Conservation (phyloP, 208 protist species). For the Trypanosoma cruzi region DNA sequence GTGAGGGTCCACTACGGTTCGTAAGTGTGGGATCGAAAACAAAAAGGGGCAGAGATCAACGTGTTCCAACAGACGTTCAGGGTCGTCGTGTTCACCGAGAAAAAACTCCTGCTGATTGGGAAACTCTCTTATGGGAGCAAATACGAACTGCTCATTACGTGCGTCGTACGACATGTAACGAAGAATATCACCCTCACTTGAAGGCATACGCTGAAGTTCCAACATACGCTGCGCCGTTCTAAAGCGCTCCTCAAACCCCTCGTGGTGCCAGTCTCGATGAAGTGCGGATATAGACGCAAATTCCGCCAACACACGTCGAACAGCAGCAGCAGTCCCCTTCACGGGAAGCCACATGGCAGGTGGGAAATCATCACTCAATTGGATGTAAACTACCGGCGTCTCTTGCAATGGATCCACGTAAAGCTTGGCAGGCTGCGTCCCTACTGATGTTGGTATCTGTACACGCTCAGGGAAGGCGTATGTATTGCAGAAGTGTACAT, state of each 20-base stretch:
- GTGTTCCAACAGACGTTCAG: slow-evolving; percentile 81
- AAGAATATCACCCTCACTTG: slow-evolving; percentile 67
- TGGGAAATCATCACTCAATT: slow-evolving; percentile 85
- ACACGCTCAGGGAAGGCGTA: slow-evolving; percentile 88
- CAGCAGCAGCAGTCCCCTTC: slow-evolving; percentile 65
- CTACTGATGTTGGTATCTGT: slow-evolving; percentile 86
- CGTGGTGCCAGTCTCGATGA: slow-evolving; percentile 84
- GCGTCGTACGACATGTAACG: slow-evolving; percentile 83
- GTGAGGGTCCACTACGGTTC: slow-evolving; percentile 76
- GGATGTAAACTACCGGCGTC: slow-evolving; percentile 72
- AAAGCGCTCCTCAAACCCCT: slow-evolving; percentile 57
- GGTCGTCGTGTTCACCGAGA: slow-evolving; percentile 89
- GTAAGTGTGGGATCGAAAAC: slow-evolving; percentile 83
- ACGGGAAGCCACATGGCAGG: slow-evolving; percentile 92
- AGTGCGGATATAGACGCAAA: slow-evolving; percentile 75
- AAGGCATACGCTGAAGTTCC: slow-evolving; percentile 65
- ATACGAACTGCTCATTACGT: slow-evolving; percentile 72
- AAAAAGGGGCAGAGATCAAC: slow-evolving; percentile 86
- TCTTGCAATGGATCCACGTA: slow-evolving; percentile 68
- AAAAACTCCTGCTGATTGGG: slow-evolving; percentile 86
- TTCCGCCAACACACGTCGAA: slow-evolving; percentile 84
- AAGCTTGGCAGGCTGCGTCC: slow-evolving; percentile 74
- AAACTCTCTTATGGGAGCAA: slow-evolving; percentile 81
- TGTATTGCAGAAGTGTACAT: slow-evolving; percentile 89
- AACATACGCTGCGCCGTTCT: slow-evolving; percentile 57